Conservation (phyloP, 2,329 filamentous ascomycete species). For the Sporothrix variecibatus region DNA sequence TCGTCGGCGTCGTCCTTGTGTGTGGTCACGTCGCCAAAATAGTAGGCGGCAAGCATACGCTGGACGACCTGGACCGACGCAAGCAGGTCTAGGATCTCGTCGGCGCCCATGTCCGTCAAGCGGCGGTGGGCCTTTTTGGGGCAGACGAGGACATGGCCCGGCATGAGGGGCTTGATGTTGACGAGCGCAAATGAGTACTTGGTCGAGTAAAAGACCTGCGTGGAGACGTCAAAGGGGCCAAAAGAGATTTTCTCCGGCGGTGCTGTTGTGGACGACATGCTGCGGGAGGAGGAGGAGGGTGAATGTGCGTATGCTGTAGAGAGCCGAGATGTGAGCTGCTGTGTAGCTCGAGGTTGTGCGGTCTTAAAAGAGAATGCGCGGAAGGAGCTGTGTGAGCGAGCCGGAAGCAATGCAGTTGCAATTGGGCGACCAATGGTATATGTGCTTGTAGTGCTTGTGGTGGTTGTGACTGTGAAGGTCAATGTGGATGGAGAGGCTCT, state of each 20-base stretch:
- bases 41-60: slow-evolving; percentile 65
- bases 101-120: slow-evolving; percentile 69
- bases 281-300: background rate
- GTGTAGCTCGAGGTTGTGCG: background rate
- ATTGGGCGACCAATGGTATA: background rate
- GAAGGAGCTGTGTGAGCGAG: background rate
- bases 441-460: background rate
- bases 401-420: background rate
- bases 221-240: slow-evolving; percentile 73
- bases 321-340: background rate
- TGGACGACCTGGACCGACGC: slow-evolving; percentile 81
- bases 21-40: slow-evolving; percentile 44
- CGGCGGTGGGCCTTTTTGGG: slow-evolving; percentile 69
- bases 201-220: slow-evolving; percentile 87
- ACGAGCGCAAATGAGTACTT: slow-evolving; percentile 82
- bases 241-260: slow-evolving; percentile 57
- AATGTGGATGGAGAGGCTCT: background rate
- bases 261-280: background rate
- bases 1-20: background rate
- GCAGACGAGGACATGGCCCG: slow-evolving; percentile 90
- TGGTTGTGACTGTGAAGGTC: background rate
- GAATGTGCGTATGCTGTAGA: background rate
- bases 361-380: background rate
- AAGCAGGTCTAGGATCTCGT: slow-evolving; percentile 81
- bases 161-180: slow-evolving; percentile 91